Conservation (phyloP, 768 basidiomycete genomes). For the Leccinum boreale region DNA sequence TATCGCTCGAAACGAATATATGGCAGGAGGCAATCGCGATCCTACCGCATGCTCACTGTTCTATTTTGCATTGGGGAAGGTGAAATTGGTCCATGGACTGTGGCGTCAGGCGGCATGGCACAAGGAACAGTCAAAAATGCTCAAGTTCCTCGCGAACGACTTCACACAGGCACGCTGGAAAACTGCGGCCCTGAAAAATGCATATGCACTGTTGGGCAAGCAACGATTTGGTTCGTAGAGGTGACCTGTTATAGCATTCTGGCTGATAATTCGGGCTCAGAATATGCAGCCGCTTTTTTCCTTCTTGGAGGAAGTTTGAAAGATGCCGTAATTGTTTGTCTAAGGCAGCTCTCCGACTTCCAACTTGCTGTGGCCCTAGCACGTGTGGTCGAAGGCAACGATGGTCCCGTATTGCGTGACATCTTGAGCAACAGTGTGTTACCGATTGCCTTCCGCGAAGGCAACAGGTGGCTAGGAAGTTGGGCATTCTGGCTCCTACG, state of each 20-base stretch:
- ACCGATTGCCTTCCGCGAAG: constrained; percentile 79
- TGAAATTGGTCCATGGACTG: constrained; percentile 87
- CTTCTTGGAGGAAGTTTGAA: constrained; percentile 83
- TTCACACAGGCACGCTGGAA: constrained; percentile 83
- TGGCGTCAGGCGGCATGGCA: constrained; percentile 97
- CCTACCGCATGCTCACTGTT: constrained; percentile 86
- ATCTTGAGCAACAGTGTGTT: constrained; percentile 75
- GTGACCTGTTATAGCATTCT: not conserved
- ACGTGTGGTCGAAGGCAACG: constrained; percentile 77
- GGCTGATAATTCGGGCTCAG: constrained; percentile 39
- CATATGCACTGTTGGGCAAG: constrained; percentile 87
- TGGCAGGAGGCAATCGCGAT: constrained; percentile 83
- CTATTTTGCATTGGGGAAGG: constrained; percentile 93
- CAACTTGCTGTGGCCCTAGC: constrained; percentile 88
- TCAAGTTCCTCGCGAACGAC: constrained; percentile 90
- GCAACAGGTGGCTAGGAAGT: constrained; percentile 90
- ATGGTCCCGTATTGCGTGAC: constrained; percentile 69
- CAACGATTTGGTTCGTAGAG: constrained; percentile 76
- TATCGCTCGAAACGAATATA: constrained; percentile 91
- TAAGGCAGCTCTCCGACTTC: constrained; percentile 85
- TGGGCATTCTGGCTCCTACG: constrained; percentile 98
- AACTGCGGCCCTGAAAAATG: constrained; percentile 94
- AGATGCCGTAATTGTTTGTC: constrained; percentile 89
- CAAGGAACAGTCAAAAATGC: constrained; percentile 82
- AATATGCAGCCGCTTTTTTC: constrained; percentile 99